Evolutionary conservation across 768 basidiomycete genomes (phyloP).

Genomic region (Auriscalpium microsporum): DNA sequence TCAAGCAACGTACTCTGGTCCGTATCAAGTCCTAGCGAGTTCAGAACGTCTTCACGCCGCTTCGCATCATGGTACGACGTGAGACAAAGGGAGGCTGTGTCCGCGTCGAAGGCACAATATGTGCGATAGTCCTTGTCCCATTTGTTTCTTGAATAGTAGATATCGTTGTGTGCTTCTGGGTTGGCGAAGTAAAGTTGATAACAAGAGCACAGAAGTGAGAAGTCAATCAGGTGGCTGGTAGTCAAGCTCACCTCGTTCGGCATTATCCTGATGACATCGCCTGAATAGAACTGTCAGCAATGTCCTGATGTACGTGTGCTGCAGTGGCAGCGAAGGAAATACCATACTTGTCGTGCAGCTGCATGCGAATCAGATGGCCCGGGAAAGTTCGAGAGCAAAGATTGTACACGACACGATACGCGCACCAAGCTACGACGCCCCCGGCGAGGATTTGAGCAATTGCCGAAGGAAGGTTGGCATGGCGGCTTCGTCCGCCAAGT

Average conservation of each 20-base stretch:
- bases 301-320: no score
- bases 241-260: not conserved
- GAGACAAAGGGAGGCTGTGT: not conserved
- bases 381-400: not conserved
- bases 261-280: not conserved
- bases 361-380: not conserved
- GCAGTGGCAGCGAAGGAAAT: not conserved
- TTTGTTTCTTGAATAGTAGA: slow-evolving; percentile 1
- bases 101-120: slow-evolving; percentile 1
- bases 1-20: not conserved
- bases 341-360: slow-evolving; percentile 5
- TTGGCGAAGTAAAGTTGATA: not conserved
- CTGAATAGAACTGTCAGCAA: not conserved
- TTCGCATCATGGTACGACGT: slow-evolving; percentile 1
- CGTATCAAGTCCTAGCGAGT: not conserved
- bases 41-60: slow-evolving; percentile 1
- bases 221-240: not conserved
- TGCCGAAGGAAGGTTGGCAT: no score
- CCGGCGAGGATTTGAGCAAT: no score
- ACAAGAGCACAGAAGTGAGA: no score
- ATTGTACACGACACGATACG: not conserved
- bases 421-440: not conserved
- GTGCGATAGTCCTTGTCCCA: slow-evolving; percentile 1
- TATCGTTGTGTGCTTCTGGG: not conserved
- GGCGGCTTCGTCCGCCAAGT: no score